Evolutionary conservation across 2,329 filamentous ascomycete species (phyloP), one percentile per base, ranked within the genome.

Genomic region (Penicillium sp.): DNA sequence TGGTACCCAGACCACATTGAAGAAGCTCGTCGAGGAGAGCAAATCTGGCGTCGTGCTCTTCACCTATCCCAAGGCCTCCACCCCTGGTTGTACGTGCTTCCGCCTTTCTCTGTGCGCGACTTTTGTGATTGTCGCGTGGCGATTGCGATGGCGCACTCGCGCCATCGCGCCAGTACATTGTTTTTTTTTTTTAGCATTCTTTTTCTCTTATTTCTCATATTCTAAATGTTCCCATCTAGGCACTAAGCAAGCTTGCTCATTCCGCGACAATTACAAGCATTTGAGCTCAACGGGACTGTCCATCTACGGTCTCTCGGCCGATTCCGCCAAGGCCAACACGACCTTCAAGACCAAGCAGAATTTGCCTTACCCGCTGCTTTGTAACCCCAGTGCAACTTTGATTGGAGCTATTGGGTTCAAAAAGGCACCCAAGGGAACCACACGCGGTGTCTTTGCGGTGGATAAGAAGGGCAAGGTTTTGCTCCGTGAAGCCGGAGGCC

Each of bases 1-100:
- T 55, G 90, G 90, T 61, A 74, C 78, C 46, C 87, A 85, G 73
- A 90, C 86, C 5, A 89, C 83, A 1, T 75, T 98, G 50, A 85
- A 88, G 73, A 76, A 83, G 59, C 82, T 98, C 25, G 79, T 96
- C 42, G 85, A 89, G 44, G 80, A 86, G 64, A 95, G 90, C 78
- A 84, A 88, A 72, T 77, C 80, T 33, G 93, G 91, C 26, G 86
- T 97, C 38, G 88, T 95, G 32, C 74, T 97, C 28, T 96, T 98
- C 70, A 96, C 90, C 29, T 97, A 97, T 66, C 93, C 93, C 50
- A 94, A 87, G 73, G 93, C 93, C 9, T 93, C 86, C 27, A 98
- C 93, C 24, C 88, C 89, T 34, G 91, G 91, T 54, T 97, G 91
- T 95, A 82, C 81, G 88, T 43, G 35, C 36, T 28, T 27, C 27